These are phyloP conservation scores for Linnemannia elongata DNA, from an alignment of 192 early-diverging fungal species.

Conservation along the genomic window DNA sequence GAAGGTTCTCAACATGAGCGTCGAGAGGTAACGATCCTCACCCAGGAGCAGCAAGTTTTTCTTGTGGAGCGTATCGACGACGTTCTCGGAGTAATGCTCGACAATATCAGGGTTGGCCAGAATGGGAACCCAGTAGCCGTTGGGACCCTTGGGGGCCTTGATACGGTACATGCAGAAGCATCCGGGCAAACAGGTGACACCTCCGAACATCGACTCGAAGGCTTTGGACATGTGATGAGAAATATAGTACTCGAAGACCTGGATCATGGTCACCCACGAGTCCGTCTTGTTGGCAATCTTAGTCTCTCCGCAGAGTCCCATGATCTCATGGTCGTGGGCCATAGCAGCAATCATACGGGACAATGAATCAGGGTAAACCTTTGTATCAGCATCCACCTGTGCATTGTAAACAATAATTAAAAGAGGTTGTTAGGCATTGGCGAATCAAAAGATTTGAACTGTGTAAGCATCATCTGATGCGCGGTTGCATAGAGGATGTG, in stretches of 20 bases:
- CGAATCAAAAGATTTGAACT: too few species aligned
- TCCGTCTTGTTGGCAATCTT: slow-evolving; percentile 93
- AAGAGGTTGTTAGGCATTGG: too few species aligned
- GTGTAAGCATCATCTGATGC: neutral
- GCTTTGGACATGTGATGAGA: slow-evolving; percentile 93
- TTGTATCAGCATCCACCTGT: slow-evolving; percentile 89
- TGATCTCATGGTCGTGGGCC: slow-evolving; percentile 86
- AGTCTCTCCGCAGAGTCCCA: slow-evolving; percentile 97
- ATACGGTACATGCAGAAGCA: slow-evolving; percentile 98
- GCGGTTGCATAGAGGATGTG: neutral
- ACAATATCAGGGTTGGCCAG: slow-evolving; percentile 88
- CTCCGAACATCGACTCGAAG: slow-evolving; percentile 95
- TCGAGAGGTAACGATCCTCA: slow-evolving; percentile 88
- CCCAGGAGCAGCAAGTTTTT: slow-evolving; percentile 88
- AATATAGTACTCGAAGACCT: slow-evolving; percentile 98
- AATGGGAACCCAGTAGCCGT: slow-evolving; percentile 79
- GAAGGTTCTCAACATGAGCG: slow-evolving; percentile 86
- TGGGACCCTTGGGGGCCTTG: slow-evolving; percentile 80
- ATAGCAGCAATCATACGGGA: slow-evolving; percentile 84
- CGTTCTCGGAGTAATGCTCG: slow-evolving; percentile 81
- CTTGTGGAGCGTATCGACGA: slow-evolving; percentile 81
- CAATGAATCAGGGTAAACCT: slow-evolving; percentile 82
- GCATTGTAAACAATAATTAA: slow-evolving; percentile 11
- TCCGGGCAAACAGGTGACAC: slow-evolving; percentile 94
- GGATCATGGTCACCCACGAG: slow-evolving; percentile 92